These are phyloP conservation scores for Blakeslea trispora DNA, from an alignment of 371 early-diverging fungal species.

Conservation along the genomic window DNA sequence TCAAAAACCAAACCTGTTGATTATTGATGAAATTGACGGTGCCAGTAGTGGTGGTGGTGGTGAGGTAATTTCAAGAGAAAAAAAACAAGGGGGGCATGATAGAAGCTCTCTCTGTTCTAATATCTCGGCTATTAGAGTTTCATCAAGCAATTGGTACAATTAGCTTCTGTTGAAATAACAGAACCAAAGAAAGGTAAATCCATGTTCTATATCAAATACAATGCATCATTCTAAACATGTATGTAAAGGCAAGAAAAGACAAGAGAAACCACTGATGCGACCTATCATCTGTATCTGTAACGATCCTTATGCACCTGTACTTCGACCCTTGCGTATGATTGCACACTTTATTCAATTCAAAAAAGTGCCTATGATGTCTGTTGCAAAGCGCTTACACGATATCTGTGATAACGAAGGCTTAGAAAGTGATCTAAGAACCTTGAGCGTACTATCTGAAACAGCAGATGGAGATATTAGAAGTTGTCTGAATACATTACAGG, in stretches of 20 bases:
- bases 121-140: no score
- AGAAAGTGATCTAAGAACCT: slow-evolving; percentile 70
- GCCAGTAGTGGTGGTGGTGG: slow-evolving; percentile 65
- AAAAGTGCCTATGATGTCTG: slow-evolving; percentile 62
- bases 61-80: slow-evolving; percentile 11
- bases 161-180: slow-evolving; percentile 41
- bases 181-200: slow-evolving; percentile 31
- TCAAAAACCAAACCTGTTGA: slow-evolving; percentile 79
- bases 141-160: slow-evolving; percentile 66
- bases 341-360: slow-evolving; percentile 75
- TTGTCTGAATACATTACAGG: slow-evolving; percentile 89
- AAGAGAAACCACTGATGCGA: slow-evolving; percentile 61
- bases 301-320: slow-evolving; percentile 87
- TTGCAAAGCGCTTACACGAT: slow-evolving; percentile 76
- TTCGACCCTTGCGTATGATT: slow-evolving; percentile 81
- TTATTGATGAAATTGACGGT: slow-evolving; percentile 98
- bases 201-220: no score
- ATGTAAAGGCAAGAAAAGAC: slow-evolving; percentile 34
- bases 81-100: no score
- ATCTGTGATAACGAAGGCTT: slow-evolving; percentile 85
- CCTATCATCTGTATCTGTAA: slow-evolving; percentile 99
- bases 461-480: slow-evolving; percentile 87
- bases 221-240: no score
- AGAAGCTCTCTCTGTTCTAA: no score
- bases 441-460: slow-evolving; percentile 74